phyloP scores from a whole-genome alignment of 1,284 basidiomycete species.

The Filobasidium uniguttulatum region DNA sequence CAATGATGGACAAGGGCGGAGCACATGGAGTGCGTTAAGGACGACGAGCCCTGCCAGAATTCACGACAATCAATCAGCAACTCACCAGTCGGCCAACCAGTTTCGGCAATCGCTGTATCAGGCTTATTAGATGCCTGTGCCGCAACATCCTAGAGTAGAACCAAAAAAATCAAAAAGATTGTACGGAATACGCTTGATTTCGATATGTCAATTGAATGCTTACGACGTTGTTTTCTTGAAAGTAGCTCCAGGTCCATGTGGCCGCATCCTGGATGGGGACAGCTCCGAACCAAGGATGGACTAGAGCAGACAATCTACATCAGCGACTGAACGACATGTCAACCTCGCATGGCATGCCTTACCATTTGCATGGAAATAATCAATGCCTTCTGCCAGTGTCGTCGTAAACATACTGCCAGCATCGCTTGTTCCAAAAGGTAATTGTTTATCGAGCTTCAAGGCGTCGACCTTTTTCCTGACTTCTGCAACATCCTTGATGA shows the following conservation, averaged over 20 bases:
- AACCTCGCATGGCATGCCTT: not conserved
- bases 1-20: too few species aligned
- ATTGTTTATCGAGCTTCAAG: constrained; percentile 40
- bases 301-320: constrained; percentile 21
- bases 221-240: constrained; percentile 46
- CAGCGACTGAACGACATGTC: not conserved
- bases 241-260: constrained; percentile 50
- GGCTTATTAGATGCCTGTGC: constrained; percentile 48
- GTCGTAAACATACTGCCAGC: constrained; percentile 76
- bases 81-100: constrained; percentile 70
- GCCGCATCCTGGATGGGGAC: constrained; percentile 56
- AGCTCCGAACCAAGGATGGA: constrained; percentile 45
- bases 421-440: constrained; percentile 77
- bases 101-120: constrained; percentile 73
- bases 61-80: too few species aligned
- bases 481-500: constrained; percentile 52
- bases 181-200: not conserved
- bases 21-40: too few species aligned
- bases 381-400: constrained; percentile 51
- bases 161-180: constrained; percentile 36
- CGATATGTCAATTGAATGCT: constrained; percentile 6
- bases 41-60: too few species aligned
- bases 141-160: constrained; percentile 28
- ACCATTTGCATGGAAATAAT: constrained; percentile 49
- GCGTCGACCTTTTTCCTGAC: constrained; percentile 45